phyloP scores from a whole-genome alignment of 108 stramenopile genomes.

The Epithemia pelagica region DNA sequence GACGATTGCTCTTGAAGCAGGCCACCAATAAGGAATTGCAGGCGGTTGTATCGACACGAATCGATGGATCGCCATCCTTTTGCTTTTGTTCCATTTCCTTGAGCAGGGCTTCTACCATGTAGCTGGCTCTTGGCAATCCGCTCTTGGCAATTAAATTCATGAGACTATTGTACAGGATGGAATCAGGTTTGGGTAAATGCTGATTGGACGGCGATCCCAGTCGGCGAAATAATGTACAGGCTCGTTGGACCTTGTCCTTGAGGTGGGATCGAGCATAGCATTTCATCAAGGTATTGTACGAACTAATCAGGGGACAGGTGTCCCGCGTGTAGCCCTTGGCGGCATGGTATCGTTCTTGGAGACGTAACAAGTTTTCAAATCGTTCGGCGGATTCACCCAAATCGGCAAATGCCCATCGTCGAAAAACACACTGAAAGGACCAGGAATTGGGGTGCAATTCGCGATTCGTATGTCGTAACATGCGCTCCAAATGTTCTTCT shows the following conservation, averaged over 20 bases:
- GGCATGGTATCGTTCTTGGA: constrained; percentile 2
- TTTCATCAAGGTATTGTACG: constrained; percentile 23
- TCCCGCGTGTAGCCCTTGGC: background rate
- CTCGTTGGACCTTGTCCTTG: constrained; percentile 10
- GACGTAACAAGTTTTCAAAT: constrained; percentile 14
- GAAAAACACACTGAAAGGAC: constrained; percentile 14
- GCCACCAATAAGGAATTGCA: background rate
- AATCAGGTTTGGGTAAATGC: constrained; percentile 15
- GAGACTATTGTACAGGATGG: constrained; percentile 24
- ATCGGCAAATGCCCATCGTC: constrained; percentile 20
- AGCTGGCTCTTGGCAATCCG: constrained; percentile 10
- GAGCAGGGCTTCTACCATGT: constrained; percentile 22
- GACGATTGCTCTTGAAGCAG: background rate
- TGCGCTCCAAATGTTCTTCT: constrained; percentile 14
- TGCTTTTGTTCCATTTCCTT: constrained; percentile 16
- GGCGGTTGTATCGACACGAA: background rate
- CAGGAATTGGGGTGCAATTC: constrained; percentile 13
- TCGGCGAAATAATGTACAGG: constrained; percentile 15
- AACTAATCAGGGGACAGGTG: constrained; percentile 15
- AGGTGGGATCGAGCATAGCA: constrained; percentile 20
- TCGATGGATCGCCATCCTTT: constrained; percentile 10
- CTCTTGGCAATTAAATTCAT: constrained; percentile 23
- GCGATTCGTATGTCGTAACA: constrained; percentile 6
- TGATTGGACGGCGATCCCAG: constrained; percentile 10
- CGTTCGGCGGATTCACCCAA: constrained; percentile 6